phyloP scores from a whole-genome alignment of 2,329 filamentous ascomycete genomes.

The Pyricularia pennisetigena region DNA sequence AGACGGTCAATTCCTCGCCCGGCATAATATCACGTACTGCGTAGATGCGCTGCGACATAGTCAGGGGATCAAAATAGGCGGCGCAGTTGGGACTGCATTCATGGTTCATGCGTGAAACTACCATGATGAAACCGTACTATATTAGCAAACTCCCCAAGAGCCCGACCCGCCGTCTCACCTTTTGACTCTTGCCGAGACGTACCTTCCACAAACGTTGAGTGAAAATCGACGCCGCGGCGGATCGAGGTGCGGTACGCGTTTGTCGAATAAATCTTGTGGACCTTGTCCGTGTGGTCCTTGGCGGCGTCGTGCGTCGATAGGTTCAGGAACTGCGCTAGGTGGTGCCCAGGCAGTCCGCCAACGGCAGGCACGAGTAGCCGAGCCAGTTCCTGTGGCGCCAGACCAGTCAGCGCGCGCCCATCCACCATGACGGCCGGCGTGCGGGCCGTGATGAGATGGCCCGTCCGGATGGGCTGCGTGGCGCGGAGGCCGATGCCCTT shows the following conservation, averaged over 20 bases:
- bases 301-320: conserved; percentile 16
- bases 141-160: not conserved
- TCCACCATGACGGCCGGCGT: conserved; percentile 23
- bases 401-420: conserved; percentile 13
- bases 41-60: conserved; percentile 24
- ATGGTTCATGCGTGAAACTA: conserved; percentile 29
- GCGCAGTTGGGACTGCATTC: conserved; percentile 29
- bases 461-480: conserved; percentile 14
- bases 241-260: conserved; percentile 20
- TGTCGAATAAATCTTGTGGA: conserved; percentile 20
- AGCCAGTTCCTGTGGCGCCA: conserved; percentile 11
- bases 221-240: conserved; percentile 15
- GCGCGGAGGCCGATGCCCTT: conserved; percentile 18
- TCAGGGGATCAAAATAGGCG: conserved; percentile 24
- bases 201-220: conserved; percentile 22
- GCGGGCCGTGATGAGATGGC: conserved; percentile 18
- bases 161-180: not conserved
- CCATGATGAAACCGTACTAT: not conserved
- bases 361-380: not conserved
- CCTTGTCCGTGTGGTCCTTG: conserved; percentile 10
- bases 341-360: conserved; percentile 4
- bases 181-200: conserved; percentile 1
- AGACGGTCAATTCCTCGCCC: conserved; percentile 30
- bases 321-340: conserved; percentile 15
- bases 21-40: conserved; percentile 24